Evolutionary conservation across 2,329 filamentous ascomycete genomes (phyloP), one percentile per base, ranked within the genome.

Genomic region (Ophiocordyceps australis): DNA sequence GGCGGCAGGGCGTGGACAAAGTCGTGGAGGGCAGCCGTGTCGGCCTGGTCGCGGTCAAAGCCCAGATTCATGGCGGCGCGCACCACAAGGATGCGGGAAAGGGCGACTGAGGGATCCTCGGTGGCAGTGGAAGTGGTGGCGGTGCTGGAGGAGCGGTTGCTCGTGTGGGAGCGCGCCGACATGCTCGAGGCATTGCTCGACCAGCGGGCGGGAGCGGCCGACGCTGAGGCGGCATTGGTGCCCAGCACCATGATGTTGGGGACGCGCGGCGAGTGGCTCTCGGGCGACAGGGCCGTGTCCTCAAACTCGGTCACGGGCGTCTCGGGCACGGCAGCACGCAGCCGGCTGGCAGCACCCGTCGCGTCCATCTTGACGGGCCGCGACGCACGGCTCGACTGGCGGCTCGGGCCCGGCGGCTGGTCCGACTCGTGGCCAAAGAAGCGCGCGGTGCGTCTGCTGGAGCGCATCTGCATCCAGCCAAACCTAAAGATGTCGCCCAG

Each of bases 301-400:
- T 94, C 86, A 39, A 94, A 94, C 37, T 94, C 83, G 5, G 85
- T 95, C 1, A 86, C 86, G 0, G 85, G 85, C 0, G 85, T 95
- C 52, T 95, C 86, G 1, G 85, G 85, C 5, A 74, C 3, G 54
- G 52, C 3, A 48, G 52, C 12, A 50, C 55, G 54, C 37, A 57
- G 45, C 44, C 54, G 55, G 38, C 20, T 43, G 39, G 5, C 45
- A 45, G 10, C 17, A 7, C 7, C 17, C 17, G 17, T 29, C 34
- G 25, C 57, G 58, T 38, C 59, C 9, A 55, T 55, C 38, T 64
- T 69, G 11, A 63, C 65, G 30, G 54, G 52, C 12, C 54, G 40
- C 1, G 59, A 62, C 3, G 57, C 57, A 12, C 62, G 62, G 32
- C 59, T 66, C 9, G 59, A 65, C 9, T 53, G 46, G 26, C 57